A percentile compares a stretch with the other conserved stretches of the same genome.
phyloP scores from a whole-genome alignment of 306 rosid genomes.

The Luffa acutangula region DNA sequence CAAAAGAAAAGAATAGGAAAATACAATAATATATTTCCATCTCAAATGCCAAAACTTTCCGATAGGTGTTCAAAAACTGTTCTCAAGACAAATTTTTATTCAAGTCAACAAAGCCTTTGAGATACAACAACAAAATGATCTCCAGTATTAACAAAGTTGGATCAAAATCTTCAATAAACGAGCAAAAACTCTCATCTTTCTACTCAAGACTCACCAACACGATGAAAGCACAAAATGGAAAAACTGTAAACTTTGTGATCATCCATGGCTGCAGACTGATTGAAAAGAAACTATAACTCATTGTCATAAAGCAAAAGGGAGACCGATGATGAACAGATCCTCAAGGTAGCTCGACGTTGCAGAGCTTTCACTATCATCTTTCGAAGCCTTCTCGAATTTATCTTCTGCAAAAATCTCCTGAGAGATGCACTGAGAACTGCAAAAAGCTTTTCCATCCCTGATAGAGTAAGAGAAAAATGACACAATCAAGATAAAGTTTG shows the following conservation, averaged over 20 bases:
- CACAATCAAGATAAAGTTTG: neutral
- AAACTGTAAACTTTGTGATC: slow-evolving; percentile 21
- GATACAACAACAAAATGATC: no score
- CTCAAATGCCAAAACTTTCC: no score
- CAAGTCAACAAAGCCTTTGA: no score
- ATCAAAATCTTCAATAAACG: slow-evolving; percentile 24
- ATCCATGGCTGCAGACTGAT: slow-evolving; percentile 36
- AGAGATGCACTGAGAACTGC: slow-evolving; percentile 43
- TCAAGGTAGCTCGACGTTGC: slow-evolving; percentile 50
- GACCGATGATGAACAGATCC: slow-evolving; percentile 48
- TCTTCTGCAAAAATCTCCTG: slow-evolving; percentile 35
- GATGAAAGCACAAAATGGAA: slow-evolving; percentile 23
- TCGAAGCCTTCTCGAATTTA: slow-evolving; percentile 27
- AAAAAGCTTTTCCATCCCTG: slow-evolving; percentile 60
- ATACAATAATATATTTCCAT: no score
- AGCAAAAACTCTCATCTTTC: slow-evolving; percentile 4
- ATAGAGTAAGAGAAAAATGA: slow-evolving; percentile 12
- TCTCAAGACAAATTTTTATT: no score
- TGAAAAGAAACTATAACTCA: slow-evolving; percentile 11
- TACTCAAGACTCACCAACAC: slow-evolving; percentile 16
- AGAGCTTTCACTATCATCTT: slow-evolving; percentile 34
- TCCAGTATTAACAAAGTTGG: no score
- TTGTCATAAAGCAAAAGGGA: slow-evolving; percentile 27
- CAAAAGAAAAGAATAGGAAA: no score
- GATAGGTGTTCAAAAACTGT: no score